These are phyloP conservation scores for Krasilnikovozyma curviuscula DNA, from an alignment of 768 basidiomycete species.

Conservation along the genomic window DNA sequence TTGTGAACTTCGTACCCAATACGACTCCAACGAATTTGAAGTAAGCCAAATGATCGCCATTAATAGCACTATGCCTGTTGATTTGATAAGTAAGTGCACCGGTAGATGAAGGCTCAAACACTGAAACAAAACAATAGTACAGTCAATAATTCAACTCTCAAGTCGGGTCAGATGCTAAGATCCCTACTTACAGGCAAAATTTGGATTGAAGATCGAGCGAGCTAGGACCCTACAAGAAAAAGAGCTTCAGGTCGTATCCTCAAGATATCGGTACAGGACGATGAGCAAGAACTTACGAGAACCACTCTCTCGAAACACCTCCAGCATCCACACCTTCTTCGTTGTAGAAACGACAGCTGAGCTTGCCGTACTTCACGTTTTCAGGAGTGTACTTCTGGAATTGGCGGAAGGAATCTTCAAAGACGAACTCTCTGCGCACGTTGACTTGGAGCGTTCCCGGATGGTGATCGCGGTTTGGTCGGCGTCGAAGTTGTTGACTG, in stretches of 20 bases:
- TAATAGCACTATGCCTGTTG: slow-evolving; percentile 80
- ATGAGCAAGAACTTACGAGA: slow-evolving; percentile 4
- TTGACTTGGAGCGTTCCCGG: slow-evolving; percentile 68
- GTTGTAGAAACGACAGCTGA: slow-evolving; percentile 84
- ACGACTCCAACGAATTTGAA: slow-evolving; percentile 98
- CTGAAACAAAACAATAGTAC: slow-evolving; percentile 23
- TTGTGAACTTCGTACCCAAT: slow-evolving; percentile 34
- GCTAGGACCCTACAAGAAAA: slow-evolving; percentile 77
- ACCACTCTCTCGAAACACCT: slow-evolving; percentile 56
- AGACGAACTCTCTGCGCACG: slow-evolving; percentile 69
- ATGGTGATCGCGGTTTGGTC: slow-evolving; percentile 58
- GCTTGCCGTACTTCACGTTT: slow-evolving; percentile 93
- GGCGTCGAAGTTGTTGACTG: slow-evolving; percentile 72
- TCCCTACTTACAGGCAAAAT: slow-evolving; percentile 37
- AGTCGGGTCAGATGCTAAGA: slow-evolving; percentile 28
- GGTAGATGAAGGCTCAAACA: slow-evolving; percentile 95
- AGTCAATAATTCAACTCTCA: slow-evolving; percentile 10
- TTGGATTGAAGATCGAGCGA: slow-evolving; percentile 96
- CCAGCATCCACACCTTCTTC: slow-evolving; percentile 98
- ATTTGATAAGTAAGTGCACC: slow-evolving; percentile 82
- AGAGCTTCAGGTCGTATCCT: not conserved
- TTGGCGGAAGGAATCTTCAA: slow-evolving; percentile 91
- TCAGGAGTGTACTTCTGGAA: slow-evolving; percentile 78
- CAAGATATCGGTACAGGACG: not conserved
- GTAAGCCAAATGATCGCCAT: slow-evolving; percentile 86